These are phyloP conservation scores for Pseudonitzschia multiseries DNA, from an alignment of 108 stramenopile species.

Conservation along the genomic window DNA sequence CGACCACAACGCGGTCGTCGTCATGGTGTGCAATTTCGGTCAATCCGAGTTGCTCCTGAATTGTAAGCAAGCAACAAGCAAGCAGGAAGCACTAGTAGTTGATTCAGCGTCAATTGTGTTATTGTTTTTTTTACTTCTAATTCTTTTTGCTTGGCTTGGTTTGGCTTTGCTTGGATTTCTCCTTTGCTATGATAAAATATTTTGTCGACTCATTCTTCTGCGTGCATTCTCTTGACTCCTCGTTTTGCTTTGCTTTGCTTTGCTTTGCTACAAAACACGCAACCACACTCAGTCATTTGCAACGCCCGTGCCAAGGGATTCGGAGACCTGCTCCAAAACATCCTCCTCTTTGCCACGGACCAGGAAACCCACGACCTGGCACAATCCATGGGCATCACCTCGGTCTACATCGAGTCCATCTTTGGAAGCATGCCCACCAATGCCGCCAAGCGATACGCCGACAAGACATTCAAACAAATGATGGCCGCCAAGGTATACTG, in stretches of 20 bases:
- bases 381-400: slow-evolving; percentile 42
- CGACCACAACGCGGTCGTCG: slow-evolving; percentile 67
- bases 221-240: not conserved
- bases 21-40: slow-evolving; percentile 81
- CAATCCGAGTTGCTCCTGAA: slow-evolving; percentile 78
- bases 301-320: slow-evolving; percentile 47
- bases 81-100: too few species aligned
- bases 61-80: slow-evolving; percentile 54
- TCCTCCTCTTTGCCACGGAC: slow-evolving; percentile 68
- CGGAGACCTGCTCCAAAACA: slow-evolving; percentile 36
- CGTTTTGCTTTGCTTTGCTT: too few species aligned
- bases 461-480: slow-evolving; percentile 62
- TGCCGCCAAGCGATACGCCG: slow-evolving; percentile 61
- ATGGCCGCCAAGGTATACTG: slow-evolving; percentile 78
- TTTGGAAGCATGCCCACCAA: slow-evolving; percentile 45
- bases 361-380: slow-evolving; percentile 55
- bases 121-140: too few species aligned
- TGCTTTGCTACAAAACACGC: too few species aligned
- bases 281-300: slow-evolving; percentile 5
- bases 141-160: too few species aligned
- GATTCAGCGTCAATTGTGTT: not conserved
- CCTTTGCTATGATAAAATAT: too few species aligned
- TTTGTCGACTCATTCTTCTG: not conserved
- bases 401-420: slow-evolving; percentile 43
- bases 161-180: too few species aligned